Evolutionary conservation across 257 asterid genomes (phyloP), one percentile per base, ranked within the genome.

Genomic region (Asclepias syriaca): DNA sequence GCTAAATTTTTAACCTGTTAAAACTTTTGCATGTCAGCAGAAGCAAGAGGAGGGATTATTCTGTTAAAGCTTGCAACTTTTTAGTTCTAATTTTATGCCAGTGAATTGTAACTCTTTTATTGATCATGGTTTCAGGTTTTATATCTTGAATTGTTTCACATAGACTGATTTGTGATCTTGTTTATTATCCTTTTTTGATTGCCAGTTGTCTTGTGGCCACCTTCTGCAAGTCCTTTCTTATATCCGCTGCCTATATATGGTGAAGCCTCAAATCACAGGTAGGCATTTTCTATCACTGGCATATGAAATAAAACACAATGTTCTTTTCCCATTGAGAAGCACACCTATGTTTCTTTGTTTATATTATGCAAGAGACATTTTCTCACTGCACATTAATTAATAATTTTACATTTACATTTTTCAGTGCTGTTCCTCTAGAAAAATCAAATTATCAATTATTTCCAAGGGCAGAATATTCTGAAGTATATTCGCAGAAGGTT

Each of bases 261-360:
- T 69, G 99, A 92, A 82, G 87, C 99, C 71, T 95, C 99, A 7
- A 92, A 92, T 75, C 98, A 95, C 92, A 86, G 99, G 98, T 92
- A 79, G 70, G 72, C 53, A 69, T 34, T 72, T 70, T 19, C 50
- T 79, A 53, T 68, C 58, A 72, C 70, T 61, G 55, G n/a, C 7
- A 11, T 24, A 22, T 7, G 51, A 43, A 40, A 55, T 43, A 24
- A 51, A 56, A 50, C 43, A 40, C 40, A 53, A n/a, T 13, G 48
- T 24, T 66, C 51, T 46, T 19, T 55, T 59, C 48, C 46, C 24
- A 1, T 21, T 66, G 7, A n/a, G 49, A 37, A 18, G 64, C 11
- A 27, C 29, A 65, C 3, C 6, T 5, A 22, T 8, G 10, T n/a
- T 34, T 32, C n/a, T 51, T 16, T 6, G 4, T 55, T 5, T 55